Evolutionary conservation across 2,329 filamentous ascomycete genomes (phyloP).

Genomic region (Fusarium proliferatum): DNA sequence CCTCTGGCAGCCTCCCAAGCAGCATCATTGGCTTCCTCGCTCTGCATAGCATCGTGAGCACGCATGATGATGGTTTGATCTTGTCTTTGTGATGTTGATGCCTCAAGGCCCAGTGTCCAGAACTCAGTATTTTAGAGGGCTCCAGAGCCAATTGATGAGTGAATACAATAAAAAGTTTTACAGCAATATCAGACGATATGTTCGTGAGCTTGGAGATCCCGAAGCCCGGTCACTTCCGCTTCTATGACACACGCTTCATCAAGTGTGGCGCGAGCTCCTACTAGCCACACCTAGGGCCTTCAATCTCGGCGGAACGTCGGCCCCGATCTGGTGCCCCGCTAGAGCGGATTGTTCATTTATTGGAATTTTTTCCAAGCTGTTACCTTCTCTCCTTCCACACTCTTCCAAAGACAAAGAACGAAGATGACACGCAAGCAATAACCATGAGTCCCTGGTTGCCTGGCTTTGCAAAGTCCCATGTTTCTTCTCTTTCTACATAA

Average conservation of each 20-base stretch:
- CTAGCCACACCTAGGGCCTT: constrained; percentile 20
- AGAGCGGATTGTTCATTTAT: constrained; percentile 41
- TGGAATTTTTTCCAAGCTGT: constrained; percentile 37
- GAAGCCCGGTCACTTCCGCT: constrained; percentile 30
- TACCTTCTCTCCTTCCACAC: constrained; percentile 32
- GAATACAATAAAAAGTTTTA: not conserved
- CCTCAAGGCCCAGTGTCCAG: not conserved
- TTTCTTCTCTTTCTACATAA: constrained; percentile 36
- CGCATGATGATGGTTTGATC: constrained; percentile 36
- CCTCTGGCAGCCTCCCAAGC: constrained; percentile 78
- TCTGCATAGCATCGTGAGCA: constrained; percentile 64
- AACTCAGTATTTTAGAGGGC: not conserved
- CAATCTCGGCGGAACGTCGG: constrained; percentile 26
- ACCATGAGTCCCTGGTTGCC: constrained; percentile 49
- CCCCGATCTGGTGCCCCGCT: constrained; percentile 36
- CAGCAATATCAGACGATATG: constrained; percentile 30
- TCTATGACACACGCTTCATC: constrained; percentile 31
- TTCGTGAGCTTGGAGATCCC: constrained; percentile 17
- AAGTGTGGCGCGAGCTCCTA: constrained; percentile 20
- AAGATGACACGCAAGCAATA: constrained; percentile 52
- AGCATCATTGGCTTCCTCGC: constrained; percentile 74
- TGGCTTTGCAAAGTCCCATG: constrained; percentile 39
- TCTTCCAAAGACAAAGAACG: constrained; percentile 38
- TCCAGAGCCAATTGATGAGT: not conserved
- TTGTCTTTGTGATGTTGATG: not conserved